Percentiles rank a stretch among this genome's conserved stretches.
Conservation (phyloP, 1,284 basidiomycete species). For the Ceratobasidium sp. region DNA sequence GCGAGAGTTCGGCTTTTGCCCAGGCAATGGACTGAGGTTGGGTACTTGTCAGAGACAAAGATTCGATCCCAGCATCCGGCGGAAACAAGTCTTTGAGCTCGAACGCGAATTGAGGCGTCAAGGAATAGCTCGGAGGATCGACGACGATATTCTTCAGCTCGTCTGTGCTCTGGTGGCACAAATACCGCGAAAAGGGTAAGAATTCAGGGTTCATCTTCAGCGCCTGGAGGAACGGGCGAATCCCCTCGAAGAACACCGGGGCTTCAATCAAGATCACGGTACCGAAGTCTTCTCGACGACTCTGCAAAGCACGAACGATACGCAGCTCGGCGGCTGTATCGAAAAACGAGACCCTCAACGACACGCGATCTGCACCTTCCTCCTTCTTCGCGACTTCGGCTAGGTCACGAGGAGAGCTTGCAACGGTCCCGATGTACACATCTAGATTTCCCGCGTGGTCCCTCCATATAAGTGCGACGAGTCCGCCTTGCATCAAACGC, state of each 20-base stretch:
- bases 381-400: constrained; percentile 57
- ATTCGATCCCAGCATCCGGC: constrained; percentile 42
- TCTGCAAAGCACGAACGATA: constrained; percentile 60
- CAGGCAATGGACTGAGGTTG: constrained; percentile 59
- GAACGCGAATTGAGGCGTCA: constrained; percentile 64
- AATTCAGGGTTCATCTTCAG: constrained; percentile 65
- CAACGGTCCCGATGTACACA: constrained; percentile 66
- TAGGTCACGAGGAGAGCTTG: constrained; percentile 61
- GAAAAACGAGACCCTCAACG: constrained; percentile 67
- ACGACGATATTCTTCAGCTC: constrained; percentile 57
- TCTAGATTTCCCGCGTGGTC: constrained; percentile 44
- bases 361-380: constrained; percentile 55
- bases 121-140: constrained; percentile 65
- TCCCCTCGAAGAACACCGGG: constrained; percentile 71
- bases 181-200: constrained; percentile 68
- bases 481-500: constrained; percentile 68
- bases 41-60: constrained; percentile 57
- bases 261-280: constrained; percentile 66
- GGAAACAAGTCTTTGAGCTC: constrained; percentile 64
- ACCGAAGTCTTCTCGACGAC: constrained; percentile 38
- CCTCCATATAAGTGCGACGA: constrained; percentile 67
- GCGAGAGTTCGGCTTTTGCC: constrained; percentile 61
- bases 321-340: constrained; percentile 64
- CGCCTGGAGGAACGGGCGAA: constrained; percentile 72
- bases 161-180: constrained; percentile 60